These are phyloP conservation scores for Cyclanthera cordifolia DNA, from an alignment of 306 rosid species.

Conservation along the genomic window DNA sequence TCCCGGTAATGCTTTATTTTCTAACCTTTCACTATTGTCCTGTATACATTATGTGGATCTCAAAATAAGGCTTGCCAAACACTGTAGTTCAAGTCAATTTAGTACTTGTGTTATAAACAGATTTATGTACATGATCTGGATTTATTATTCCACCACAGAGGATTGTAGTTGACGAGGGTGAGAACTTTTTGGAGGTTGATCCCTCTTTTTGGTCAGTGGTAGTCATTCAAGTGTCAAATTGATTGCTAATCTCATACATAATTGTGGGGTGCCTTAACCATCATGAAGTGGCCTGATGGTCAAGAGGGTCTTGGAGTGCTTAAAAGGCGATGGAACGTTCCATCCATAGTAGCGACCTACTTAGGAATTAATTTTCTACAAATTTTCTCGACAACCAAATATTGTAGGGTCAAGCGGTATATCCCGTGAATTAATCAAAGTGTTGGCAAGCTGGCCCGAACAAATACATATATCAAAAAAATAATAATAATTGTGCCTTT, in stretches of 20 bases:
- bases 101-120: background rate
- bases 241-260: background rate
- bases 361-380: too few relatives aligned
- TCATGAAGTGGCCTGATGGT: too few relatives aligned
- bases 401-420: too few relatives aligned
- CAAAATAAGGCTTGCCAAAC: background rate
- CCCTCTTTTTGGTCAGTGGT: background rate
- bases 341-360: too few relatives aligned
- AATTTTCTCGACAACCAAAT: too few relatives aligned
- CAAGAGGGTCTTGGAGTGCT: too few relatives aligned
- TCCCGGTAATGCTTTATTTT: slow-evolving; percentile 30
- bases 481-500: background rate
- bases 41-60: background rate
- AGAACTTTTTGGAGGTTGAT: background rate
- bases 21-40: background rate
- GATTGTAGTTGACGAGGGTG: background rate
- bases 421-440: too few relatives aligned
- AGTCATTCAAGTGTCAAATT: too few relatives aligned
- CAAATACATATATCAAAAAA: too few relatives aligned
- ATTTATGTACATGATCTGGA: background rate
- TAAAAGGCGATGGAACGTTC: too few relatives aligned
- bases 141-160: background rate
- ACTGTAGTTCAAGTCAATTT: background rate
- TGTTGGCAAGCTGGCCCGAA: too few relatives aligned
- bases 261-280: too few relatives aligned